These are phyloP conservation scores for Millerozyma miso DNA, from an alignment of 805 yeast genomes.

Conservation along the genomic window DNA sequence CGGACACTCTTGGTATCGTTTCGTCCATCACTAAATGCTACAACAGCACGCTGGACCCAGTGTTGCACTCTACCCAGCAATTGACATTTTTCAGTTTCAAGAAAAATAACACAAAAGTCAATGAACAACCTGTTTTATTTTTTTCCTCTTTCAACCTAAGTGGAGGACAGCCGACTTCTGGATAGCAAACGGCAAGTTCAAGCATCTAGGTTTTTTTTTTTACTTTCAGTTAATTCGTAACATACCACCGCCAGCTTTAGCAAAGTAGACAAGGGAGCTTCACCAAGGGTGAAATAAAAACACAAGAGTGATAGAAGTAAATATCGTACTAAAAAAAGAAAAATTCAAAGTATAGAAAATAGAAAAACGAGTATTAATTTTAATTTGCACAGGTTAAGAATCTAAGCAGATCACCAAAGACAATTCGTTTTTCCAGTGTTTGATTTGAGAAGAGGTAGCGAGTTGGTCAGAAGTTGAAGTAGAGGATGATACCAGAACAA, in stretches of 20 bases:
- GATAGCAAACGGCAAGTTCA: background rate
- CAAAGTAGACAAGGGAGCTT: too few relatives aligned
- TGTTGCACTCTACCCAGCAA: background rate
- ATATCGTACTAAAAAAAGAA: background rate
- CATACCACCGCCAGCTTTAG: too few relatives aligned
- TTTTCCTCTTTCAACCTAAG: background rate
- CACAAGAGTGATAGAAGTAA: background rate
- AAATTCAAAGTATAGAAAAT: background rate
- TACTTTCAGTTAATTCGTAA: too few relatives aligned
- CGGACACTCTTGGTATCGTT: too few relatives aligned
- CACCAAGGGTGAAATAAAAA: background rate
- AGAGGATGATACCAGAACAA: conserved; percentile 1
- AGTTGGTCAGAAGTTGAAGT: background rate
- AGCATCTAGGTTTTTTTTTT: background rate
- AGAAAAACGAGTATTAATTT: background rate
- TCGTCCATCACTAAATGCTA: too few relatives aligned
- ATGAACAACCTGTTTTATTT: background rate
- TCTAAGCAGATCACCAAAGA: background rate
- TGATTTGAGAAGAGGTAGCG: background rate
- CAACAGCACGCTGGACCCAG: background rate
- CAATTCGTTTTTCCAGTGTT: background rate
- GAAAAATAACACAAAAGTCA: background rate
- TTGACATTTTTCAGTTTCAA: background rate
- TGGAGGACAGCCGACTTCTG: background rate
- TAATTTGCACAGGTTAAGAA: background rate